Conservation (phyloP, 805 yeast genomes). For the Kregervanrija delftensis region DNA sequence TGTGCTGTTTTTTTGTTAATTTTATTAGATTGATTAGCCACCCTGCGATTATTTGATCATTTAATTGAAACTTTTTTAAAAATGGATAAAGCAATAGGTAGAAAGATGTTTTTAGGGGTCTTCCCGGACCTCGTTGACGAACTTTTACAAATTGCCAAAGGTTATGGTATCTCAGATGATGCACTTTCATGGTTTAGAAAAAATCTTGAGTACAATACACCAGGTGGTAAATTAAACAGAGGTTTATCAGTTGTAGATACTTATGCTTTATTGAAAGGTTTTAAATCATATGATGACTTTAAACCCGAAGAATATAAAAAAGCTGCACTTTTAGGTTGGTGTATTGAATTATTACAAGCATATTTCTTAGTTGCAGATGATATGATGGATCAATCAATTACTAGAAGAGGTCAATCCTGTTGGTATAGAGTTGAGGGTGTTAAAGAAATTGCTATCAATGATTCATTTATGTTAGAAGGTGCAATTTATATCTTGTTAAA, state of each 20-base stretch:
- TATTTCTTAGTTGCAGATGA: slow-evolving; percentile 97
- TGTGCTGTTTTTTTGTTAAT: too few relatives aligned
- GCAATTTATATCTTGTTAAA: slow-evolving; percentile 85
- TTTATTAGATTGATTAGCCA: too few relatives aligned
- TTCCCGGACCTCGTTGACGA: slow-evolving; percentile 80
- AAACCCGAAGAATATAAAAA: slow-evolving; percentile 63
- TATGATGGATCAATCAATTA: slow-evolving; percentile 94
- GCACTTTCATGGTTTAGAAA: slow-evolving; percentile 81
- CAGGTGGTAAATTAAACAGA: slow-evolving; percentile 95
- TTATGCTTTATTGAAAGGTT: slow-evolving; percentile 69
- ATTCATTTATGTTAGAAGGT: slow-evolving; percentile 93
- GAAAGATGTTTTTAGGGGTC: slow-evolving; percentile 51
- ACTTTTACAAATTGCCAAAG: slow-evolving; percentile 49
- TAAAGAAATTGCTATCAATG: slow-evolving; percentile 92
- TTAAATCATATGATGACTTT: slow-evolving; percentile 51
- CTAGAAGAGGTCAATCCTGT: slow-evolving; percentile 98
- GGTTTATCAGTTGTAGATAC: slow-evolving; percentile 95
- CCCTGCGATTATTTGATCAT: too few relatives aligned
- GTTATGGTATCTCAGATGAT: slow-evolving; percentile 77
- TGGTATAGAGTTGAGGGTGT: slow-evolving; percentile 84
- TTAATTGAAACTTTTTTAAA: background rate
- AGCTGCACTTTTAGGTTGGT: slow-evolving; percentile 91
- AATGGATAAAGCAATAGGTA: slow-evolving; percentile 35
- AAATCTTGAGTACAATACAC: slow-evolving; percentile 76
- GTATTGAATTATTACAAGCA: slow-evolving; percentile 90